Evolutionary conservation across 2,329 filamentous ascomycete species (phyloP).

Genomic region (Sporothrix pallida): DNA sequence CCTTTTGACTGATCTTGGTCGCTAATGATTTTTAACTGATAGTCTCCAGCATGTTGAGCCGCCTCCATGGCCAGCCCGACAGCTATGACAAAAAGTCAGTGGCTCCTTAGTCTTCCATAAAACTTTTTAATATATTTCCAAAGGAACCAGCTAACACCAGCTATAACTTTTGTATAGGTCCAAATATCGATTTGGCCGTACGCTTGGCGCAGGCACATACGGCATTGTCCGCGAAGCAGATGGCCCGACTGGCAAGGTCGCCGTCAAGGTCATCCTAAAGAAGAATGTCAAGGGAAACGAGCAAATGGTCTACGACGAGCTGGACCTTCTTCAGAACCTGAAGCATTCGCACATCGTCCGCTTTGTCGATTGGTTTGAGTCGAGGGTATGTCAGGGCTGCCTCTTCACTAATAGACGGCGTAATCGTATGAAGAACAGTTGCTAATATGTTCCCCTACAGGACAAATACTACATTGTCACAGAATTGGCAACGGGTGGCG

Average conservation of each 20-base stretch:
- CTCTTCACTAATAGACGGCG: background rate
- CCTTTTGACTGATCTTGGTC: too few species aligned
- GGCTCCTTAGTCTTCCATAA: background rate
- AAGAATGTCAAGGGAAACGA: slow-evolving; percentile 99
- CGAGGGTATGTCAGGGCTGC: slow-evolving; percentile 67
- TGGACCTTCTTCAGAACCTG: slow-evolving; percentile 88
- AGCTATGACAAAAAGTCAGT: slow-evolving; percentile 97
- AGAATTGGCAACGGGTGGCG: slow-evolving; percentile 91
- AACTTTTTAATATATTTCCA: background rate
- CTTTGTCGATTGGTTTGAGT: slow-evolving; percentile 99
- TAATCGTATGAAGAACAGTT: background rate
- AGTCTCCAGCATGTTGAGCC: slow-evolving; percentile 92
- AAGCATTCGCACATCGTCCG: slow-evolving; percentile 95
- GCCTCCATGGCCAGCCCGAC: slow-evolving; percentile 93
- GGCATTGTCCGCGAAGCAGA: slow-evolving; percentile 97
- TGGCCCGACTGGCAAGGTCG: slow-evolving; percentile 80
- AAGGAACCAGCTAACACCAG: background rate
- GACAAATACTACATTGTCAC: slow-evolving; percentile 99
- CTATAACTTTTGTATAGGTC: slow-evolving; percentile 58
- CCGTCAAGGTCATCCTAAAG: slow-evolving; percentile 98
- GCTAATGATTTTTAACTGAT: slow-evolving; percentile 3
- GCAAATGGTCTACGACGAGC: slow-evolving; percentile 97
- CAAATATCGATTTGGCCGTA: slow-evolving; percentile 90
- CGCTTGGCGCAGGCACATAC: slow-evolving; percentile 95
- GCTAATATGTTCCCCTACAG: slow-evolving; percentile 52